Evolutionary conservation across 2,329 filamentous ascomycete species (phyloP), one percentile per base, ranked within the genome.

Genomic region (Coniochaeta sp.): DNA sequence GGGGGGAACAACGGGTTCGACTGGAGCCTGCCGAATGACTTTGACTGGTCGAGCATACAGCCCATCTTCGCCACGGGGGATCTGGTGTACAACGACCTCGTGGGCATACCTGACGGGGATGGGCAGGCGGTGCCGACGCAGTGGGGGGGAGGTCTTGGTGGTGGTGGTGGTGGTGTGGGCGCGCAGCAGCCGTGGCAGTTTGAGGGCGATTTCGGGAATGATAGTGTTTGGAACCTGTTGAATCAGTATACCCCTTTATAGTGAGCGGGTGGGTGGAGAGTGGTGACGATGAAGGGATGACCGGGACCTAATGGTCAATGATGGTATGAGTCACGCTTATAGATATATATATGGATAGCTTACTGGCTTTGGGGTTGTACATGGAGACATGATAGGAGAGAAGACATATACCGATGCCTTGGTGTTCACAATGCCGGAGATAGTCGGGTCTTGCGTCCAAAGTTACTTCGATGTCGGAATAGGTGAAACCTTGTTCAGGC

Each of bases 11-110:
- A n/a, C 14, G 68, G 67, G 4, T 64, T 70, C 40, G 72, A 76
- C 56, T 80, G 77, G 75, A 68, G 70, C 17, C 64, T 78, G 47
- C 78, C 79, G 1, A 71, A 72, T 7, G 71, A 74, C 60, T 80
- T 82, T 62, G 77, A 81, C 65, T 79, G 84, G 65, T 72, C 77
- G 24, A 72, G 73, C 12, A 76, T 87, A 61, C 77, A 80, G 63
- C 81, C 82, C 17, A 76, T 85, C 61, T 84, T 83, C 59, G 80
- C 83, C 0, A 83, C 81, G 61, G 78, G 79, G 22, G 83, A 86
- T 64, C 71, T 87, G 6, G 71, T 83, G 0, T 85, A 81, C 66
- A 83, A 86, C 63, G 79, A 85, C 36, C 72, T 86, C 4, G 77
- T 74, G 14, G 79, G 76, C n/a, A 72, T 77, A 12, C 69, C 70